Evolutionary conservation across 805 yeast species (phyloP).

Genomic region (Blastobotrys robertii): DNA sequence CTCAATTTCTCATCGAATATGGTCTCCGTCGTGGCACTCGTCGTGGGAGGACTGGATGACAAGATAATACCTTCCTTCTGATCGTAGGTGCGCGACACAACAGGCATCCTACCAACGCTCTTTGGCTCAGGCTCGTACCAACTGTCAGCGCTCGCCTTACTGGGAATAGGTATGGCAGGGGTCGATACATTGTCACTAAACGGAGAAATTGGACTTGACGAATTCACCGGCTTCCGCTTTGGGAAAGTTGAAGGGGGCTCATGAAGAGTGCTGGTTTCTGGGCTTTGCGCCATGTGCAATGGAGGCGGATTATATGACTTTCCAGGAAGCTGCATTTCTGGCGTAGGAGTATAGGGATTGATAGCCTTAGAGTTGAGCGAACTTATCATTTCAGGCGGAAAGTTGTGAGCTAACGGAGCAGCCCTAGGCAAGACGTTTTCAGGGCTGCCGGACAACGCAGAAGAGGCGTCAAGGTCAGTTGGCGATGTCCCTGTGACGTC

Average conservation of each 20-base stretch:
- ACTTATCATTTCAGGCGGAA: constrained; percentile 22
- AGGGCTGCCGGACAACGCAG: not conserved
- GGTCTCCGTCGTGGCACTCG: too few relatives aligned
- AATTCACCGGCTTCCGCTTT: constrained; percentile 12
- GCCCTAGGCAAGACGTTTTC: constrained; percentile 2
- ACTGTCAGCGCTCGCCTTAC: too few relatives aligned
- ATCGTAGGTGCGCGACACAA: too few relatives aligned
- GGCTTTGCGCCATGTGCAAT: constrained; percentile 4
- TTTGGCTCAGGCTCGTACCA: too few relatives aligned
- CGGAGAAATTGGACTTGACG: not conserved
- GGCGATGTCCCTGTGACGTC: not conserved
- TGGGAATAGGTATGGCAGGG: too few relatives aligned
- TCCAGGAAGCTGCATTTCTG: constrained; percentile 18
- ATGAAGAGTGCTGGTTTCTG: constrained; percentile 2
- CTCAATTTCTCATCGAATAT: too few relatives aligned
- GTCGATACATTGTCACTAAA: too few relatives aligned
- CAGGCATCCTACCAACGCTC: too few relatives aligned
- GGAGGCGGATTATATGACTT: constrained; percentile 3
- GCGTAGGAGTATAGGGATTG: constrained; percentile 16
- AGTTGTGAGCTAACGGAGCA: constrained; percentile 22
- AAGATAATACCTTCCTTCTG: too few relatives aligned
- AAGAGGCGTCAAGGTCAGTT: not conserved
- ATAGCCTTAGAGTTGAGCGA: constrained; percentile 7
- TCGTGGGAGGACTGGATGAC: too few relatives aligned
- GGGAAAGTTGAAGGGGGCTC: constrained; percentile 11